These are phyloP conservation scores for Effrenium voratum DNA, from an alignment of 73 alveolate genomes.

Conservation along the genomic window DNA sequence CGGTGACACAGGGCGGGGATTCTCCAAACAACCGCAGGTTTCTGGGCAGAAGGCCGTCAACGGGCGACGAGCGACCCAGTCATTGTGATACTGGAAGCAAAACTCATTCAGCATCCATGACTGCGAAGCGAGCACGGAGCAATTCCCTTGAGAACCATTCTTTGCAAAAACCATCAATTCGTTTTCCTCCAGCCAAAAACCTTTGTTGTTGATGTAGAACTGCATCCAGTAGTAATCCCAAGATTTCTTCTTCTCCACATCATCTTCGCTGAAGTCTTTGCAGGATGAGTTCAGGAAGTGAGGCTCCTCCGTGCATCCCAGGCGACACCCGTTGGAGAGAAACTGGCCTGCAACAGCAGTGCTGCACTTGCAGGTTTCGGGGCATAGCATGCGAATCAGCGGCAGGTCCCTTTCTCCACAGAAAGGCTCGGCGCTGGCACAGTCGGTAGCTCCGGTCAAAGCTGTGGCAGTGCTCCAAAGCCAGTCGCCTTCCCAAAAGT, in stretches of 20 bases:
- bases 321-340: conserved; percentile 62
- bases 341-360: conserved; percentile 26
- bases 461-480: conserved; percentile 65
- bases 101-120: conserved; percentile 32
- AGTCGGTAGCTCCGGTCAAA: conserved; percentile 41
- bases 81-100: conserved; percentile 52
- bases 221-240: conserved; percentile 47
- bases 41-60: conserved; percentile 44
- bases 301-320: conserved; percentile 18
- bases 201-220: conserved; percentile 56
- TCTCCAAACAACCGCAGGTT: conserved; percentile 32
- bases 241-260: conserved; percentile 9
- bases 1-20: conserved; percentile 24
- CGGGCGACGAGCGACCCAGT: conserved; percentile 60
- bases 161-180: conserved; percentile 44
- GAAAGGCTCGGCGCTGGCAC: conserved; percentile 24
- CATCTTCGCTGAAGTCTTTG: neutral
- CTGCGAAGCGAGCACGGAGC: neutral
- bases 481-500: conserved; percentile 85
- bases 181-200: conserved; percentile 25
- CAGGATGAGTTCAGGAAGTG: conserved; percentile 40
- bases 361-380: conserved; percentile 34
- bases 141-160: conserved; percentile 37
- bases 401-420: neutral
- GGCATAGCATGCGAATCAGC: conserved; percentile 73